Evolutionary conservation across 306 rosid genomes (phyloP).

Genomic region (Prunus dulcis): DNA sequence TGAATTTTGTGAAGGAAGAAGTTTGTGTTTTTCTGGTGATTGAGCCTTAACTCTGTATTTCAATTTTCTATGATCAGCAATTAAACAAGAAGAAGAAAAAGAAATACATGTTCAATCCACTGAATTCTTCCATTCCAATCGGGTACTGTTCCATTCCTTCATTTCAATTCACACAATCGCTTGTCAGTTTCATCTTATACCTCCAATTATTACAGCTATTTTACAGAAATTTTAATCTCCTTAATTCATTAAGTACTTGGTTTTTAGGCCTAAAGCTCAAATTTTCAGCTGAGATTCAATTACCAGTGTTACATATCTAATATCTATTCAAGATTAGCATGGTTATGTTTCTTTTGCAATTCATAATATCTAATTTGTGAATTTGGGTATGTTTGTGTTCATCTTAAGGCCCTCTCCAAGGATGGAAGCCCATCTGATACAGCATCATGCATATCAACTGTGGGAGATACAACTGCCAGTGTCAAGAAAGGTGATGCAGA

Average conservation of each 20-base stretch:
- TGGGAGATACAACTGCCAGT: slow-evolving; percentile 51
- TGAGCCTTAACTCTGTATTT: background rate
- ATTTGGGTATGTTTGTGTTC: slow-evolving; percentile 16
- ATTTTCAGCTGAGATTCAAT: background rate
- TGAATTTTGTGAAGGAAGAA: background rate
- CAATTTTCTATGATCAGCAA: slow-evolving; percentile 9
- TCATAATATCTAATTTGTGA: background rate
- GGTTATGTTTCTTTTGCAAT: background rate
- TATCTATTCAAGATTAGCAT: background rate
- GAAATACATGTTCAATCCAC: slow-evolving; percentile 8
- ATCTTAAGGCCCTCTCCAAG: slow-evolving; percentile 45
- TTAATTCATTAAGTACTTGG: background rate
- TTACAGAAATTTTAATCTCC: too few relatives aligned
- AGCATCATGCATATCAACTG: slow-evolving; percentile 50
- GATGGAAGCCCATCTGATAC: slow-evolving; percentile 68
- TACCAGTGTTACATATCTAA: background rate
- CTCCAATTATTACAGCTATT: background rate
- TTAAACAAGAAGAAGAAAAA: slow-evolving; percentile 6
- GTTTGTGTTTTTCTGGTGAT: background rate
- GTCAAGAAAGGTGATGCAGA: slow-evolving; percentile 47
- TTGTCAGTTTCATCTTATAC: background rate
- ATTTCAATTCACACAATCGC: background rate
- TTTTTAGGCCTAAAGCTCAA: slow-evolving; percentile 3
- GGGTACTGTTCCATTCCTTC: background rate
- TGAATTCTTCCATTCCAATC: slow-evolving; percentile 13